Conservation (phyloP, 1,139 yeast species). For the Hanseniaspora uvarum region DNA sequence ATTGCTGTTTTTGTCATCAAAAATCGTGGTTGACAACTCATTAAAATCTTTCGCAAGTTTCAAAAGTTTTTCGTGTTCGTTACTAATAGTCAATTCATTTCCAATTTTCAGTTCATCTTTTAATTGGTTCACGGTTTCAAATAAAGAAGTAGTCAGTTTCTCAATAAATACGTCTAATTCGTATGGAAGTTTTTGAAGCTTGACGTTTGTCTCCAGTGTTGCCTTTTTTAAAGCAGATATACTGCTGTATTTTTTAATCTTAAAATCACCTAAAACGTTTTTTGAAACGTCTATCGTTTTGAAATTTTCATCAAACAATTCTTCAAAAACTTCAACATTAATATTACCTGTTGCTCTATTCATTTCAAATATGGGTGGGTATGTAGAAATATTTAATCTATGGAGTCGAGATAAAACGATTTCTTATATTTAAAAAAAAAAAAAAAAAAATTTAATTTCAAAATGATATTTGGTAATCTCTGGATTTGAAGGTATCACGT, state of each 20-base stretch:
- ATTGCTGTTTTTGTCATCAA: not conserved
- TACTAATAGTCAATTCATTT: not conserved
- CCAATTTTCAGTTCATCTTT: not conserved
- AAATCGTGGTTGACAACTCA: not conserved
- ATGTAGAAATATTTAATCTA: not conserved
- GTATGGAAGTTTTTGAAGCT: not conserved
- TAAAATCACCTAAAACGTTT: not conserved
- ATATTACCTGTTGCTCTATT: not conserved
- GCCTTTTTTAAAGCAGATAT: not conserved
- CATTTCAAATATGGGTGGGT: not conserved
- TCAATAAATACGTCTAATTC: not conserved
- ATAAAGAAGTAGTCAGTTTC: not conserved
- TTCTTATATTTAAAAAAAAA: not conserved
- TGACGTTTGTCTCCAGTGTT: not conserved
- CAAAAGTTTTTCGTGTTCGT: conserved; percentile 2
- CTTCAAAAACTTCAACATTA: not conserved
- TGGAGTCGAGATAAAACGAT: no score
- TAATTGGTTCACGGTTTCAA: not conserved
- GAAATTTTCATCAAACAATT: not conserved
- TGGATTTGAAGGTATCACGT: not conserved
- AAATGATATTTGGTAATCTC: no score
- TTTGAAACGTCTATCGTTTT: not conserved
- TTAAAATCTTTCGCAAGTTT: not conserved
- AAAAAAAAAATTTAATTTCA: not conserved
- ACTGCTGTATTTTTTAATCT: not conserved